These are phyloP conservation scores for Diaporthe citriasiana DNA, from an alignment of 2,329 filamentous ascomycete genomes.

Conservation along the genomic window DNA sequence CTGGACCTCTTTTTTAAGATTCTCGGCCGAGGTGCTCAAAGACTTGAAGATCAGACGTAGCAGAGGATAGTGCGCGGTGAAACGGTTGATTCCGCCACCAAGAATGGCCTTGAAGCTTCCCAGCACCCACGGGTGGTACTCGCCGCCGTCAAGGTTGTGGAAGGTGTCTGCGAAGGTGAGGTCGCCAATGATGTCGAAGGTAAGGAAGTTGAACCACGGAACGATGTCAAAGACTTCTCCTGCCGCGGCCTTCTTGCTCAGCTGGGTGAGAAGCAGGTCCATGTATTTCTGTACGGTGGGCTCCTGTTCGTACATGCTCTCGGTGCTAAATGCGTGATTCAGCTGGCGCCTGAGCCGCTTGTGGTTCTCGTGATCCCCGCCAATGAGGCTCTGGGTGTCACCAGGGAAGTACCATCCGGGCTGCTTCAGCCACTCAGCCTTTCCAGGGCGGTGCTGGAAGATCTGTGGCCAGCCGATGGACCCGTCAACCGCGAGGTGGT, in stretches of 20 bases:
- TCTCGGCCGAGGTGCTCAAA: background rate
- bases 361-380: slow-evolving; percentile 10
- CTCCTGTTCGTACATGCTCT: slow-evolving; percentile 40
- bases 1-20: slow-evolving; percentile 27
- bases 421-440: slow-evolving; percentile 27
- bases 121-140: slow-evolving; percentile 44
- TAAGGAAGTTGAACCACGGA: slow-evolving; percentile 44
- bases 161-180: slow-evolving; percentile 45
- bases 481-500: slow-evolving; percentile 30
- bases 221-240: slow-evolving; percentile 30
- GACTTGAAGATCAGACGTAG: background rate
- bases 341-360: slow-evolving; percentile 30
- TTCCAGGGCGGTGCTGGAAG: slow-evolving; percentile 34
- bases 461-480: slow-evolving; percentile 34
- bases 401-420: background rate
- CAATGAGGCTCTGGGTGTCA: slow-evolving; percentile 5
- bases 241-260: slow-evolving; percentile 22
- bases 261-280: slow-evolving; percentile 12
- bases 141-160: slow-evolving; percentile 39
- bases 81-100: background rate
- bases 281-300: slow-evolving; percentile 27
- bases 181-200: slow-evolving; percentile 45
- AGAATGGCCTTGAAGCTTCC: slow-evolving; percentile 28
- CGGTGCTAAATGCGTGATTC: slow-evolving; percentile 34
- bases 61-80: background rate